A percentile compares a stretch with the other conserved stretches of the same genome.
Conservation (phyloP, 306 rosid genomes). For the Quercus alba region DNA sequence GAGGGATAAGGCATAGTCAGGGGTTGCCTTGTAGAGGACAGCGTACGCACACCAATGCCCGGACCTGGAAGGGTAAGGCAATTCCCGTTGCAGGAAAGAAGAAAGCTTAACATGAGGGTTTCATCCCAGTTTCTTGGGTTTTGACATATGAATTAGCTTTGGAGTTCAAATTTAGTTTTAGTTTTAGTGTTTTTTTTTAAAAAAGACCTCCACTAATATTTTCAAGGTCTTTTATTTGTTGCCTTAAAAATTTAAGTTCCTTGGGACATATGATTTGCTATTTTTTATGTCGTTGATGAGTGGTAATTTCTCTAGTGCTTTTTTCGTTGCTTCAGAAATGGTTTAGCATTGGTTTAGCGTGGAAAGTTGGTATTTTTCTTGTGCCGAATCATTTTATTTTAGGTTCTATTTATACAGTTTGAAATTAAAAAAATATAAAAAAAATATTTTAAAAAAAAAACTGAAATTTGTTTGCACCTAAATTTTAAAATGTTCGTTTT, state of each 20-base stretch:
- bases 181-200: too few relatives aligned
- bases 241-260: background rate
- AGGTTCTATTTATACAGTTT: too few relatives aligned
- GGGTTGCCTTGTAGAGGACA: slow-evolving; percentile 64
- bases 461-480: too few relatives aligned
- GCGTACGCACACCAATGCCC: slow-evolving; percentile 62
- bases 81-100: slow-evolving; percentile 19
- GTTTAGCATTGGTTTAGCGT: background rate
- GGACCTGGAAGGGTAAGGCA: slow-evolving; percentile 48
- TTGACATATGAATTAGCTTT: background rate
- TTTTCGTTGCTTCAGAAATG: background rate
- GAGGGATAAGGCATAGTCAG: slow-evolving; percentile 55
- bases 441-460: too few relatives aligned
- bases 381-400: too few relatives aligned
- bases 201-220: background rate
- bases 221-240: background rate
- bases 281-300: background rate
- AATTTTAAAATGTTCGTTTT: too few relatives aligned
- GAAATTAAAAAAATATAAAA: too few relatives aligned
- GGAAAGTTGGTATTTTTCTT: too few relatives aligned
- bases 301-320: background rate
- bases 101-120: slow-evolving; percentile 1
- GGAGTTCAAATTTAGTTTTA: background rate
- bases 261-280: background rate
- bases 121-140: background rate